Conservation (phyloP, 2,329 filamentous ascomycete genomes). For the Penicillium fuscoglaucum region DNA sequence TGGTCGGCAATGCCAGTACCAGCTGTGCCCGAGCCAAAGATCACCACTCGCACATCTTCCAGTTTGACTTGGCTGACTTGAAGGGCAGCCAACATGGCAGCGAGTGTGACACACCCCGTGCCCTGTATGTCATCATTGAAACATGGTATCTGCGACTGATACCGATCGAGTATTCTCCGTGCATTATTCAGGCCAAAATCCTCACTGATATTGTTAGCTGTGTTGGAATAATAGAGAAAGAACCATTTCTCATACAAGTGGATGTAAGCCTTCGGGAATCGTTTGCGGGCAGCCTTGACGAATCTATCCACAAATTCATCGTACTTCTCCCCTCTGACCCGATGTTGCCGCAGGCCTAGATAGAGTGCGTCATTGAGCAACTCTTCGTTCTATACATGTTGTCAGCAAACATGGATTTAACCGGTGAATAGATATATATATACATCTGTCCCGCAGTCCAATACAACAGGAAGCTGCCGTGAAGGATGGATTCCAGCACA, state of each 20-base stretch:
- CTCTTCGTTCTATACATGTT: conserved; percentile 58
- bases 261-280: conserved; percentile 77
- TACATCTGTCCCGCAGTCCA: conserved; percentile 81
- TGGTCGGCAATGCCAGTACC: conserved; percentile 86
- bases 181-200: conserved; percentile 82
- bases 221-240: not conserved
- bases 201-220: conserved; percentile 48
- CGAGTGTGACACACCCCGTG: conserved; percentile 82
- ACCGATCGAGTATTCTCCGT: conserved; percentile 72
- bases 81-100: conserved; percentile 74
- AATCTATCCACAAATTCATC: conserved; percentile 76
- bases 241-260: conserved; percentile 59
- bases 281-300: conserved; percentile 64
- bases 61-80: conserved; percentile 68
- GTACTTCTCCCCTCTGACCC: conserved; percentile 70
- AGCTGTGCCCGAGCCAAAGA: conserved; percentile 80
- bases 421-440: not conserved
- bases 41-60: conserved; percentile 66
- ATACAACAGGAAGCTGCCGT: conserved; percentile 73
- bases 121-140: conserved; percentile 94
- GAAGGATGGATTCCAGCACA: conserved; percentile 85
- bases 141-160: conserved; percentile 71
- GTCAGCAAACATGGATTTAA: conserved; percentile 2
- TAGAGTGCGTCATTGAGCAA: conserved; percentile 77
- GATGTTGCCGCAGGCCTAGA: conserved; percentile 67